These are phyloP conservation scores for Botryosphaeria agaves DNA, from an alignment of 2,329 filamentous ascomycete species.

Conservation along the genomic window DNA sequence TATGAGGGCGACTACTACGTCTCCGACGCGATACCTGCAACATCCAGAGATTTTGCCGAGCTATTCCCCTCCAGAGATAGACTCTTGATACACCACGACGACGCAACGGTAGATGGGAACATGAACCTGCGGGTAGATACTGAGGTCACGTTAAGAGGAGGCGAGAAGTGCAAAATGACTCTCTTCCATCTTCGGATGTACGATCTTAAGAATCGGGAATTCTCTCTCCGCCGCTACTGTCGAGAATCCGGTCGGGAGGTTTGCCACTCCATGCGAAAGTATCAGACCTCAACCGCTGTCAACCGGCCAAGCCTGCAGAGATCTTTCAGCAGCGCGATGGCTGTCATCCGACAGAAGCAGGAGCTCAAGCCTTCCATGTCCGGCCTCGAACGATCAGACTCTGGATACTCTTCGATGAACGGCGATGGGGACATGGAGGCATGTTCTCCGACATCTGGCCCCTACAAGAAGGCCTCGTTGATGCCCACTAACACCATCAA, in stretches of 20 bases:
- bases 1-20: too few species aligned
- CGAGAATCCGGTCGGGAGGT: slow-evolving; percentile 86
- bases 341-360: slow-evolving; percentile 36
- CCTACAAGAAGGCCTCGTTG: slow-evolving; percentile 15
- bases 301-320: slow-evolving; percentile 35
- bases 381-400: slow-evolving; percentile 38
- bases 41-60: slow-evolving; percentile 62
- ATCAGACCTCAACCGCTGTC: slow-evolving; percentile 35
- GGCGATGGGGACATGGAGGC: slow-evolving; percentile 18
- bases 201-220: slow-evolving; percentile 69
- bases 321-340: slow-evolving; percentile 42
- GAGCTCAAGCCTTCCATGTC: slow-evolving; percentile 27
- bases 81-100: slow-evolving; percentile 74
- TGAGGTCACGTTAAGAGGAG: slow-evolving; percentile 39
- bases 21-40: slow-evolving; percentile 55
- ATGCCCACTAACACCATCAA: slow-evolving; percentile 61
- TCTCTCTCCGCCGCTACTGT: slow-evolving; percentile 81
- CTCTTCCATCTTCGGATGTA: slow-evolving; percentile 95
- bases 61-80: slow-evolving; percentile 76
- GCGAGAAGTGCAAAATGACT: slow-evolving; percentile 46
- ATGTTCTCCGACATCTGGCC: slow-evolving; percentile 10
- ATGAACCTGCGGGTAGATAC: slow-evolving; percentile 92
- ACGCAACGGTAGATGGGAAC: slow-evolving; percentile 79
- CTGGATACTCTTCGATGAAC: slow-evolving; percentile 36
- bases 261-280: slow-evolving; percentile 64